Conservation (phyloP, 805 yeast genomes). For the Saccharomycopsis fodiens region DNA sequence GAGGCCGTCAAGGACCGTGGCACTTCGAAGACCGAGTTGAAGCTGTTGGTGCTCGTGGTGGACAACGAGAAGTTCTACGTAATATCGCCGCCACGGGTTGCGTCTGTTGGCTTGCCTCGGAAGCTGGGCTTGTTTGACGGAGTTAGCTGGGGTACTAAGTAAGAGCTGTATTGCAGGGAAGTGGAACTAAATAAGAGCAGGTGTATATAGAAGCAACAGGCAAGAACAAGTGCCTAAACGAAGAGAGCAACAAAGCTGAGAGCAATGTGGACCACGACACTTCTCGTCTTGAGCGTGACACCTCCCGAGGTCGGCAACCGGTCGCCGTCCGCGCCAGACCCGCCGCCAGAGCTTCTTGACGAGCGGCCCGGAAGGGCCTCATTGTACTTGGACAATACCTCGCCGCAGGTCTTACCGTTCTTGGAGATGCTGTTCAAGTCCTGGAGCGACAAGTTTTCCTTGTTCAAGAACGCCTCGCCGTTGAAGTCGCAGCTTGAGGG, state of each 20-base stretch:
- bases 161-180: no score
- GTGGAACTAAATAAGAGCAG: no score
- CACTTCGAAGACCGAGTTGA: slow-evolving; percentile 7
- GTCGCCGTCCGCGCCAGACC: no score
- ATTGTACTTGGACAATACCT: slow-evolving; percentile 4
- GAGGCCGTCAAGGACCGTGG: slow-evolving; percentile 57
- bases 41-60: slow-evolving; percentile 13
- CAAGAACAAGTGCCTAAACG: no score
- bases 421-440: slow-evolving; percentile 12
- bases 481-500: slow-evolving; percentile 13
- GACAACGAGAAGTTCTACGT: slow-evolving; percentile 17
- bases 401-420: slow-evolving; percentile 11
- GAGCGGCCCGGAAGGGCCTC: no score
- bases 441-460: slow-evolving; percentile 3
- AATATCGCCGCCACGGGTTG: slow-evolving; percentile 12
- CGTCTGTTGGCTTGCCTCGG: neutral
- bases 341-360: no score
- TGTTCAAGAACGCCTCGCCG: slow-evolving; percentile 15
- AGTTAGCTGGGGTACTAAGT: slow-evolving; percentile 17
- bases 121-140: slow-evolving; percentile 11
- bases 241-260: no score
- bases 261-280: no score
- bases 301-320: no score
- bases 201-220: no score
- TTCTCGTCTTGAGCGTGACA: no score